Conservation (phyloP, 1,284 basidiomycete genomes). For the Pholiota adiposa region DNA sequence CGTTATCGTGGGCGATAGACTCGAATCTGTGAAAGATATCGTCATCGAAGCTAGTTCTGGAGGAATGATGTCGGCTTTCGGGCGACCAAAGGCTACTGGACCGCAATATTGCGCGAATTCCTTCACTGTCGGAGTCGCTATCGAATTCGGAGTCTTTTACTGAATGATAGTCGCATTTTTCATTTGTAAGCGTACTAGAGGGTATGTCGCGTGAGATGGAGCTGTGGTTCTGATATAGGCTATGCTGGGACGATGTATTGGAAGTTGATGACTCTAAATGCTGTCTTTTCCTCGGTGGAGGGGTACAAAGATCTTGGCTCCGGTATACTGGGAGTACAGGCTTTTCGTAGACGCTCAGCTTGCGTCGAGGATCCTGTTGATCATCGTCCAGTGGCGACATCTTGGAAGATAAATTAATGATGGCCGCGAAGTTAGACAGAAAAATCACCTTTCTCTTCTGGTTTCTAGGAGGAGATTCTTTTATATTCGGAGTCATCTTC, state of each 20-base stretch:
- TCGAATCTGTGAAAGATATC: not conserved
- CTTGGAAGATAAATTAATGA: not conserved
- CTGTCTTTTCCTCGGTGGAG: not conserved
- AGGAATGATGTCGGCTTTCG: not conserved
- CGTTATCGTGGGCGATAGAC: not conserved
- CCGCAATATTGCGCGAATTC: not conserved
- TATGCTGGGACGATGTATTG: not conserved
- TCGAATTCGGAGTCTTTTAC: not conserved
- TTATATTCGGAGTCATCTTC: no score
- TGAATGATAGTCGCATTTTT: not conserved
- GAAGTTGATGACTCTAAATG: not conserved
- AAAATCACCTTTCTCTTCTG: not conserved
- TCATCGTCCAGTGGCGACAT: not conserved
- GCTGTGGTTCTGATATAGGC: not conserved
- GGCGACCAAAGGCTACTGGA: conserved; percentile 7
- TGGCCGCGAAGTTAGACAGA: not conserved
- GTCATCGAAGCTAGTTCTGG: not conserved
- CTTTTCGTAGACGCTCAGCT: not conserved
- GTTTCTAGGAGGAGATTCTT: not conserved
- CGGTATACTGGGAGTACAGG: not conserved
- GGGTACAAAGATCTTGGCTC: not conserved
- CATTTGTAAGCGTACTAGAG: not conserved
- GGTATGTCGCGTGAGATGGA: not conserved
- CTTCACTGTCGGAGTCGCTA: conserved; percentile 3
- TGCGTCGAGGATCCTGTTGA: not conserved